Evolutionary conservation across 495 filamentous ascomycete genomes (phyloP).

Genomic region (Neurospora tetraspora): DNA sequence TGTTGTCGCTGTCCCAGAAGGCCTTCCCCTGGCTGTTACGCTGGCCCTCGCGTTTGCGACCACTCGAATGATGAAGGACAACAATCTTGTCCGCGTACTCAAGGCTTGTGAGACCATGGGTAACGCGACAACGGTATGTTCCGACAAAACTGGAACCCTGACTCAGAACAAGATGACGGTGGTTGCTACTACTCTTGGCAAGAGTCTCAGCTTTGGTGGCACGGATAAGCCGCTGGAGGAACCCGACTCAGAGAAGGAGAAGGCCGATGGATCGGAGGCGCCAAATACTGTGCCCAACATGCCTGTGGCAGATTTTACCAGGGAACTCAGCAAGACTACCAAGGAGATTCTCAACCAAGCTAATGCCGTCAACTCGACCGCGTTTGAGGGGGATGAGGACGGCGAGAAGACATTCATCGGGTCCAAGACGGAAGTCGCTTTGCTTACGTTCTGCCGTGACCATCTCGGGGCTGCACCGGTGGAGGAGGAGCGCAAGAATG

Average conservation of each 20-base stretch:
- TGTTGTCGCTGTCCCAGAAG: conserved; percentile 97
- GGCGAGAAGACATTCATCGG: conserved; percentile 67
- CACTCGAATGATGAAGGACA: conserved; percentile 88
- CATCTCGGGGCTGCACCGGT: conserved; percentile 63
- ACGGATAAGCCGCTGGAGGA: conserved; percentile 23
- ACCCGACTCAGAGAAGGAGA: neutral
- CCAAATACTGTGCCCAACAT: conserved; percentile 22
- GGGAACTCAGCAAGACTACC: conserved; percentile 42
- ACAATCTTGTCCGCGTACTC: conserved; percentile 83
- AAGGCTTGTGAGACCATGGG: conserved; percentile 97
- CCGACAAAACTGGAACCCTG: conserved; percentile 95
- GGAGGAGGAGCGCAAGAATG: conserved; percentile 60
- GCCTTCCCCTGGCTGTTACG: conserved; percentile 84
- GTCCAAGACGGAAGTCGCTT: conserved; percentile 82
- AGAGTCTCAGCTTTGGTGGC: conserved; percentile 52
- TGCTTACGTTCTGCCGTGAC: conserved; percentile 64
- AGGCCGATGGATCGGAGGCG: conserved; percentile 2
- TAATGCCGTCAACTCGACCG: conserved; percentile 78
- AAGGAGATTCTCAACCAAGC: conserved; percentile 61
- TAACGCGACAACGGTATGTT: conserved; percentile 91
- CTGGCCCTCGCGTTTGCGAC: conserved; percentile 94
- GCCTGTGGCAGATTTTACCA: conserved; percentile 19
- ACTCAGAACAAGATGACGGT: conserved; percentile 89
- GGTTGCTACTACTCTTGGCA: conserved; percentile 68
- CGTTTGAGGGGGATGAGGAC: conserved; percentile 76